Base-by-base conservation (phyloP, 2,329 filamentous ascomycete species). In the Harringtonia lauricola region DNA sequence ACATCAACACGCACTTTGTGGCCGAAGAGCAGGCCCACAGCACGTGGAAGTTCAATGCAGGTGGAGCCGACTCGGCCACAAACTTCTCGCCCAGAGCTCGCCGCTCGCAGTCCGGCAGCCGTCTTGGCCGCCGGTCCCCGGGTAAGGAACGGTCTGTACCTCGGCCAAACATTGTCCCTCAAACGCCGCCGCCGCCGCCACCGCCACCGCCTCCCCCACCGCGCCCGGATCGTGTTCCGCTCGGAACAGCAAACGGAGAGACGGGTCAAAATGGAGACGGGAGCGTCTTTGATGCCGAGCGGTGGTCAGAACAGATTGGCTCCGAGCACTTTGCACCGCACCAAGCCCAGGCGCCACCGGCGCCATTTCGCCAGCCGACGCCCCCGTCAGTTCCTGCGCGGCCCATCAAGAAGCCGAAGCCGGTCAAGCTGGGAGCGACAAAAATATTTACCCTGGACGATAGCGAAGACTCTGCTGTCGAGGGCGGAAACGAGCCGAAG, bases 1-100 rank as follows among this genome's bases (percentile, higher is more conserved):
- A 72, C 41, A 81, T 81, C 51, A 76, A 77, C 57, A 81, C 76
- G 17, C 72, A 63, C 33, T 81, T 81, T 57, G 68, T 68, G 18
- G 63, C 71, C 4, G 67, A 70, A 14, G 68, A 76, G 18, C 57
- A 62, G 36, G 51, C 61, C 6, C 58, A 61, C 29, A 57, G 61
- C 22, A 56, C 56, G 18, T 74, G 66, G 67, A 62, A 70, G 44
- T 78, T 78, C 49, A 74, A 61, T 43, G 74, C 74, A 13, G 72
- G 73, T 6, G 61, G 60, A 29, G 55, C 55, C 10, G 49, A 53
- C 18, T 34, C 52, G 43, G 40, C 54, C 51, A 30, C 43, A 12
- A 34, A 43, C 19, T 8, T 49, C 52, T 49, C 47, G 42, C 42
- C 53, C 33, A 39, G 58, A 31, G 64, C 61, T 40, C 54, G 56